phyloP scores from a whole-genome alignment of 257 asterid genomes.

The Coffea eugenioides region DNA sequence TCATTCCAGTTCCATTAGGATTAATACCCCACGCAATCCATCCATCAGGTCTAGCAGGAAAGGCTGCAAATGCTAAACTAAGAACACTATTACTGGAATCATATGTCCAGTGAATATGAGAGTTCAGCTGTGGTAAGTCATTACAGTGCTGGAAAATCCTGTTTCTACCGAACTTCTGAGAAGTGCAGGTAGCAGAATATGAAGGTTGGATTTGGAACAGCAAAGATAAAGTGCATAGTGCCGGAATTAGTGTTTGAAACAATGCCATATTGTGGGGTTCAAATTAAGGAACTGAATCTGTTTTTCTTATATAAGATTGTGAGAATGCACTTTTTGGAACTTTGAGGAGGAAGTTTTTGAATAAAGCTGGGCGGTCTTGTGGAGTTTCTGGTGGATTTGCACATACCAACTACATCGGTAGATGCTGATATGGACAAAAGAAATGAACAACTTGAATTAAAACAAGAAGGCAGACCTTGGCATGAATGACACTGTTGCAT shows the following conservation, averaged over 20 bases:
- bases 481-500: not conserved
- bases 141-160: slow-evolving; percentile 53
- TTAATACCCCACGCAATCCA: slow-evolving; percentile 93
- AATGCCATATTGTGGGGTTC: slow-evolving; percentile 6
- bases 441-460: not conserved
- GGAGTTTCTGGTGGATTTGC: slow-evolving; percentile 2
- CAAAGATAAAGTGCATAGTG: not conserved
- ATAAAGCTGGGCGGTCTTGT: not conserved
- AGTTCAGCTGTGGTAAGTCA: slow-evolving; percentile 55
- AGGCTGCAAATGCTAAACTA: slow-evolving; percentile 55
- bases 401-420: not conserved
- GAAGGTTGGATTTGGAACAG: slow-evolving; percentile 43
- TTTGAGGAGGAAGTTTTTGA: slow-evolving; percentile 15
- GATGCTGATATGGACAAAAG: not conserved
- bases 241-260: not conserved
- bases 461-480: not conserved
- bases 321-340: slow-evolving; percentile 3
- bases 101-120: slow-evolving; percentile 68
- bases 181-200: slow-evolving; percentile 44
- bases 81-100: slow-evolving; percentile 34
- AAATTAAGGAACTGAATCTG: not conserved
- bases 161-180: slow-evolving; percentile 59
- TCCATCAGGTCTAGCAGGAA: slow-evolving; percentile 54
- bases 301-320: not conserved
- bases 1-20: slow-evolving; percentile 69